Evolutionary conservation across 2,329 filamentous ascomycete species (phyloP).

Genomic region (Cladosporium sp.): DNA sequence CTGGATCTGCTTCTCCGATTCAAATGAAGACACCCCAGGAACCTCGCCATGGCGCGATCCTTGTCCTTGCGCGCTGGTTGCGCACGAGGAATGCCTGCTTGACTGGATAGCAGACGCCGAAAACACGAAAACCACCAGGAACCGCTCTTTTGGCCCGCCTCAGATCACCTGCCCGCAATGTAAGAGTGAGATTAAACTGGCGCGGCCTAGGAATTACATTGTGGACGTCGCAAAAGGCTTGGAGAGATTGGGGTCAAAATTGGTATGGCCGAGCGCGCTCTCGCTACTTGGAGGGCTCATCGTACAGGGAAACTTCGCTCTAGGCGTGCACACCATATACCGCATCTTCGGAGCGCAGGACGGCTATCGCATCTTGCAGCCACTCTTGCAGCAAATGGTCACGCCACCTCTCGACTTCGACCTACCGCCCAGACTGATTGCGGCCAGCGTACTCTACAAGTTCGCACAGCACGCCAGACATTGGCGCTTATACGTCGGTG

Average conservation of each 20-base stretch:
- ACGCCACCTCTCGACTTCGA: conserved; percentile 27
- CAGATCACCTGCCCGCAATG: conserved; percentile 85
- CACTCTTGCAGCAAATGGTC: conserved; percentile 33
- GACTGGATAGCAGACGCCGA: conserved; percentile 94
- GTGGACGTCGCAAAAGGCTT: conserved; percentile 65
- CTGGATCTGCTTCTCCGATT: conserved; percentile 70
- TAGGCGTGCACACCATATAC: conserved; percentile 64
- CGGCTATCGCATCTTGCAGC: conserved; percentile 54
- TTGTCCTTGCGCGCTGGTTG: conserved; percentile 85
- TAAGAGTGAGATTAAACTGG: conserved; percentile 75
- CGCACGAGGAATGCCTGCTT: conserved; percentile 85
- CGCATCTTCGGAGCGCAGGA: conserved; percentile 66
- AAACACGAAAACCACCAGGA: conserved; percentile 54
- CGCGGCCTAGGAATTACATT: conserved; percentile 71
- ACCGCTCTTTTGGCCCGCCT: conserved; percentile 50
- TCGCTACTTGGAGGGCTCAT: conserved; percentile 43
- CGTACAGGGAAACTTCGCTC: conserved; percentile 32
- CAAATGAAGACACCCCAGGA: conserved; percentile 62
- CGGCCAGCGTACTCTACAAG: conserved; percentile 30
- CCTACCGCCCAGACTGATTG: conserved; percentile 29
- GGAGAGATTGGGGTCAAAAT: conserved; percentile 56
- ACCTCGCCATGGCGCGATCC: conserved; percentile 77
- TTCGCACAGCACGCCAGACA: conserved; percentile 37
- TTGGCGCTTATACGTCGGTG: conserved; percentile 57
- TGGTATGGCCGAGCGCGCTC: conserved; percentile 66